Evolutionary conservation across 2,329 filamentous ascomycete species (phyloP), one percentile per base, ranked within the genome.

Genomic region (Coleophoma eucalyptorum): DNA sequence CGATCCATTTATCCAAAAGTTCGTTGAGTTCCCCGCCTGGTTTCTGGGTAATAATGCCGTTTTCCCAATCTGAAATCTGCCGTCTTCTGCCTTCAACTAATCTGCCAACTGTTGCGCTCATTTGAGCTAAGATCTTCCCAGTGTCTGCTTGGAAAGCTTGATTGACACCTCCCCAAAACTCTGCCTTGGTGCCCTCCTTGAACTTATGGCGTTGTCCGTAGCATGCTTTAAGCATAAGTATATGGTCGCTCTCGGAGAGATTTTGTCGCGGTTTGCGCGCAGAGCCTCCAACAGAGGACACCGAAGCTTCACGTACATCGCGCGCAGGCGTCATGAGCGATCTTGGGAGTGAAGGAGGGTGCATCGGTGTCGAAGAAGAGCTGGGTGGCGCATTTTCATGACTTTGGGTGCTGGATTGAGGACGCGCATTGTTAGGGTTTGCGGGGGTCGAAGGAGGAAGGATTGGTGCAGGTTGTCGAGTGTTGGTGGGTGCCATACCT

Each of bases 201-300:
- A 56, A 66, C 41, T 60, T 60, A 12, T 58, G 55, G 34, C 58
- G 56, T 46, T 64, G 61, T 38, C 62, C 60, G 32, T 58, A 56
- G 40, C 63, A 66, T 46, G 62, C 55, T 51, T 63, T 65, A 26
- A 66, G 37, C 60, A 65, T 65, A 5, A 60, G 48, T 19, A 66
- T 55, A 40, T 66, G 63, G 51, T 66, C 63, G 43, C 56, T 58
- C 51, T 66, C 63, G 46, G 64, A 63, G 7, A 66, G 54, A 54
- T 66, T 66, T 46, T 65, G 62, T 16, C 63, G 58, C 31, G 62
- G 63, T 57, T 66, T 66, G 52, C 63, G 62, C 58, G 59, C 48
- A 21, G 54, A 59, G 45, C 58, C 58, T 26, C 61, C 61, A n/a
- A 59, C 55, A 13, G 56, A 54, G 8, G 62, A 62, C 16, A 62